Base-by-base conservation (phyloP, 169 alveolate species). In the Besnoitia besnoiti region DNA sequence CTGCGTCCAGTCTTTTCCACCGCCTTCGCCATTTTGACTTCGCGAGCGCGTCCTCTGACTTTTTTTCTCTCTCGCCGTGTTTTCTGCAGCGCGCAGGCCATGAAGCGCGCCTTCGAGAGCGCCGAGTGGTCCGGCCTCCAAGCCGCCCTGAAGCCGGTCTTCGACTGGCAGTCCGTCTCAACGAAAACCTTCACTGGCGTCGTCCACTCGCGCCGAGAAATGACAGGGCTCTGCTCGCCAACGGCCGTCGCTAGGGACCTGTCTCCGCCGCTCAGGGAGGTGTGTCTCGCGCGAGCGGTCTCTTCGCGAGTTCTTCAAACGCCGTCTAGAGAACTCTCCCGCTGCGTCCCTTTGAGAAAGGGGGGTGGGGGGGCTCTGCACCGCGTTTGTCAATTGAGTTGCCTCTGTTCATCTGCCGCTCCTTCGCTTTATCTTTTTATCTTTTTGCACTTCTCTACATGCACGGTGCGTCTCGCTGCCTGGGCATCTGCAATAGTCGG, bases 121-220 rank as follows among this genome's bases (percentile, higher is more conserved):
- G 12, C 80, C 39, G 80, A 67, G 47, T 67, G 80, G 80, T 37
- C 39, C 2, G 44, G 44, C 4, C n/a, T 67, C 46, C 46, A 30
- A 42, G 47, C 39, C 14, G 80, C 80, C 44, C n/a, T 67, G 39
- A 21, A 16, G 47, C 3, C 4, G 2, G 39, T 67, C 42, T 67
- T 19, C n/a, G 80, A 8, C 80, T 33, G 39, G 10, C 24, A 16
- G 42, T 33, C 46, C 12, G 21, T 67, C 44, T 10, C 42, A 24
- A 8, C 42, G 47, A 30, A 42, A 24, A 14, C n/a, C 44, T 67
- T 33, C 80, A 19, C 19, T 16, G 80, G 80, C 40, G 80, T 67
- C 80, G 80, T n/a, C 12, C 80, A 67, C n/a, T 67, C 80, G 12
- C 44, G 80, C 44, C 39, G 80, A 5, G 80, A 67, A n/a, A 35